Conservation (phyloP, 306 rosid species). For the Purshia tridentata region DNA sequence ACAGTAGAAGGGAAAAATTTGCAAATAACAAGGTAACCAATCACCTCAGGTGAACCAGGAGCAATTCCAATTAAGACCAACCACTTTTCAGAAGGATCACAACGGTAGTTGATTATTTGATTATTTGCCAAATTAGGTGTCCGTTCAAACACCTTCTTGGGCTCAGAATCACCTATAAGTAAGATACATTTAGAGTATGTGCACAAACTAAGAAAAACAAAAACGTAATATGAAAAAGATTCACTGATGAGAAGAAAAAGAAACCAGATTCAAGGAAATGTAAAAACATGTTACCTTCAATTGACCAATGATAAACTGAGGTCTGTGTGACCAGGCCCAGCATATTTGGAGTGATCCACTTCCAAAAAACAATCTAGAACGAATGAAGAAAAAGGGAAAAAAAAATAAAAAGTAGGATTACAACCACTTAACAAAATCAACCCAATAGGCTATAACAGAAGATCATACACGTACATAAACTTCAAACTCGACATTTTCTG, state of each 20-base stretch:
- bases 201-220: neutral
- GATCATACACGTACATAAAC: neutral
- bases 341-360: conserved; percentile 64
- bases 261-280: conserved; percentile 5
- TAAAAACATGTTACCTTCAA: conserved; percentile 49
- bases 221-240: neutral
- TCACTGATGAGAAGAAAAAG: neutral
- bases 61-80: conserved; percentile 78
- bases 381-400: neutral
- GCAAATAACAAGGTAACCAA: conserved; percentile 25
- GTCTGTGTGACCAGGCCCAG: conserved; percentile 69
- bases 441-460: neutral
- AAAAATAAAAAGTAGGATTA: conserved; percentile 1
- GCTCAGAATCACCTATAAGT: conserved; percentile 62
- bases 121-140: conserved; percentile 66
- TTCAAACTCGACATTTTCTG: neutral
- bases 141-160: conserved; percentile 74
- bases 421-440: conserved; percentile 16
- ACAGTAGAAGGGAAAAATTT: neutral
- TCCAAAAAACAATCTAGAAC: conserved; percentile 75
- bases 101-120: conserved; percentile 80
- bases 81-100: conserved; percentile 79
- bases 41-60: conserved; percentile 75
- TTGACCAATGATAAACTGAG: conserved; percentile 75
- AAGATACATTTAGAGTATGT: neutral